phyloP scores from a whole-genome alignment of 768 basidiomycete species.

The Pleurotus giganteus region DNA sequence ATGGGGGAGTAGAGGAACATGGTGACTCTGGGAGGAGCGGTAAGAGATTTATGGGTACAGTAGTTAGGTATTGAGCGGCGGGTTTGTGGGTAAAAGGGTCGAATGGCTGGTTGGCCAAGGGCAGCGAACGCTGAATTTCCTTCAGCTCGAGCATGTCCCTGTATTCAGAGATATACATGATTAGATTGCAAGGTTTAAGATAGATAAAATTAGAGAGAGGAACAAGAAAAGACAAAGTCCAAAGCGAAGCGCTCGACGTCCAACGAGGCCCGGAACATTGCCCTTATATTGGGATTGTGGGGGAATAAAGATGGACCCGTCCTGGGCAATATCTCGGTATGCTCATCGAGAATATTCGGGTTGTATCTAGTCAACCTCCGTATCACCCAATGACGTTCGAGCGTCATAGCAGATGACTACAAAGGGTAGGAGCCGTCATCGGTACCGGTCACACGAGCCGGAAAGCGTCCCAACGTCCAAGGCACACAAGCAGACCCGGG shows the following conservation, averaged over 20 bases:
- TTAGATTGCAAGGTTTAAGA: neutral
- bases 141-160: conserved; percentile 70
- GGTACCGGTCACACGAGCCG: conserved; percentile 6
- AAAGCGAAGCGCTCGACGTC: neutral
- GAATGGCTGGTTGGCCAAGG: conserved; percentile 50
- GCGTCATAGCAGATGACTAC: neutral
- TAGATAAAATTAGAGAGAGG: conserved; percentile 9
- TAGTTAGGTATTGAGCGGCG: conserved; percentile 40
- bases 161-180: conserved; percentile 10
- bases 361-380: neutral
- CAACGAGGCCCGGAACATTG: neutral
- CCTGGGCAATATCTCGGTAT: neutral
- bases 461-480: neutral
- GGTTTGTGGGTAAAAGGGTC: conserved; percentile 40
- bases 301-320: neutral
- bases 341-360: conserved; percentile 2
- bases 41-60: conserved; percentile 63
- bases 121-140: conserved; percentile 64
- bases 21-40: conserved; percentile 44
- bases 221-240: neutral
- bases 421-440: neutral
- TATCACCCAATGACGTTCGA: neutral
- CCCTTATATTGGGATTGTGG: neutral
- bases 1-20: neutral
- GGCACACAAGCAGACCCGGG: neutral